phyloP scores from a whole-genome alignment of 2,329 filamentous ascomycete species.

The Alternaria brassicae region DNA sequence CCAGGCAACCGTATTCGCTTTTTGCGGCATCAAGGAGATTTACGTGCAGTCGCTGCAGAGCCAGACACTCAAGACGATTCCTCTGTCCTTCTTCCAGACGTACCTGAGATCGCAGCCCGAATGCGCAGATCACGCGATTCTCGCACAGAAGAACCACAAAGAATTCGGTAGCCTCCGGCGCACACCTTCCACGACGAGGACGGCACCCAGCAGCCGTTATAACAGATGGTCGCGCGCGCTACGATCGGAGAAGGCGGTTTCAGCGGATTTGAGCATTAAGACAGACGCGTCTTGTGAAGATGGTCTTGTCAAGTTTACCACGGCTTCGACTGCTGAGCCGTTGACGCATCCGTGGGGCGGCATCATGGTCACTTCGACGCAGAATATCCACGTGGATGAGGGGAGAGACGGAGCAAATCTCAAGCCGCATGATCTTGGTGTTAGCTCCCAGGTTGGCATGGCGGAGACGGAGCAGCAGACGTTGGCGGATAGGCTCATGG shows the following conservation, averaged over 20 bases:
- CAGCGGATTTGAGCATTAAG: conserved; percentile 25
- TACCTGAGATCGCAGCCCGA: conserved; percentile 54
- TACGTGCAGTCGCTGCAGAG: conserved; percentile 46
- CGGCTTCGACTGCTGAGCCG: conserved; percentile 10
- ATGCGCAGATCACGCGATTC: conserved; percentile 55
- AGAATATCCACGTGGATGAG: conserved; percentile 43
- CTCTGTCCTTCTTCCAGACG: conserved; percentile 55
- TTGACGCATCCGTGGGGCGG: conserved; percentile 41
- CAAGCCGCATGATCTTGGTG: conserved; percentile 45
- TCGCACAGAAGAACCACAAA: conserved; percentile 55
- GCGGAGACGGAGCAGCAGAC: conserved; percentile 52
- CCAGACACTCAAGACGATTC: conserved; percentile 45
- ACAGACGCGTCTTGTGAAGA: conserved; percentile 43
- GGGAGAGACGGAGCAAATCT: conserved; percentile 29
- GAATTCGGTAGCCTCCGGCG: conserved; percentile 54
- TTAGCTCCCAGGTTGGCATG: conserved; percentile 41
- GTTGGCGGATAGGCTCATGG: conserved; percentile 49
- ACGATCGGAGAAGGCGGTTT: conserved; percentile 12
- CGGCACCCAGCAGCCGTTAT: conserved; percentile 4
- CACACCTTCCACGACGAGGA: conserved; percentile 10
- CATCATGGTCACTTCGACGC: conserved; percentile 51
- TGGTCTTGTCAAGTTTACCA: conserved; percentile 29
- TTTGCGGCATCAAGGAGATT: conserved; percentile 55
- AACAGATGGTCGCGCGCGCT: conserved; percentile 27
- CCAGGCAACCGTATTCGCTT: conserved; percentile 52